phyloP scores from a whole-genome alignment of 768 basidiomycete species.

The Lactarius sanguifluus region DNA sequence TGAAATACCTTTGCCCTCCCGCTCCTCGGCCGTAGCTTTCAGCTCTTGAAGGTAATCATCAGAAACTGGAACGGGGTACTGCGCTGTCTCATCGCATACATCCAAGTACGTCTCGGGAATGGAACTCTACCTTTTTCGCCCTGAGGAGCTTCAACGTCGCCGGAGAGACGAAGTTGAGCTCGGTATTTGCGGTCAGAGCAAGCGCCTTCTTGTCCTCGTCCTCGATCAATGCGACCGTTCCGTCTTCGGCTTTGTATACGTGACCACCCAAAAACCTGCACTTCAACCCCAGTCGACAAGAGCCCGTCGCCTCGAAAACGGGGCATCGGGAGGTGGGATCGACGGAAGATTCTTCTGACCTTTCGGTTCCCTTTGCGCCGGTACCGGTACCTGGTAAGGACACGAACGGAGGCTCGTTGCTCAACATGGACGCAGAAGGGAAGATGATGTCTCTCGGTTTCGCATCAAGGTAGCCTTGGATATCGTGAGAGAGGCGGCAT shows the following conservation, averaged over 20 bases:
- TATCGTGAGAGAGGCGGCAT: constrained; percentile 80
- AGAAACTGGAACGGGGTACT: constrained; percentile 69
- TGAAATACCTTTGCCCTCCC: constrained; percentile 17
- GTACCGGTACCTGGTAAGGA: constrained; percentile 30
- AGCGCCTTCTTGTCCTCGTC: constrained; percentile 62
- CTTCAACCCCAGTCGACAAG: constrained; percentile 83
- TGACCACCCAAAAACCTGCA: constrained; percentile 91
- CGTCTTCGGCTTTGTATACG: constrained; percentile 48
- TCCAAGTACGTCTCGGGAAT: not conserved
- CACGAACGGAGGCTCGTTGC: constrained; percentile 53
- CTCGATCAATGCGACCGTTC: constrained; percentile 43
- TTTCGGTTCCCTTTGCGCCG: constrained; percentile 33
- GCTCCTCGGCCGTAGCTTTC: constrained; percentile 32
- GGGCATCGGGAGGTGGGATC: constrained; percentile 60
- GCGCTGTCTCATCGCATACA: constrained; percentile 7
- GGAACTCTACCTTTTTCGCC: constrained; percentile 58
- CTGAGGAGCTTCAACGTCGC: constrained; percentile 61
- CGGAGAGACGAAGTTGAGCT: constrained; percentile 67
- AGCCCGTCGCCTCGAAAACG: constrained; percentile 62
- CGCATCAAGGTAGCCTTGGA: constrained; percentile 67
- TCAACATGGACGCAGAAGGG: constrained; percentile 46
- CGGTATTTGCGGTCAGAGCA: constrained; percentile 48
- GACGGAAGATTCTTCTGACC: constrained; percentile 41
- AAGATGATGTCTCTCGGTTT: constrained; percentile 75
- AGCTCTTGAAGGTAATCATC: constrained; percentile 60